Evolutionary conservation across 805 yeast species (phyloP), one percentile per base, ranked within the genome.

Genomic region (Cyberlindnera galapagoensis): DNA sequence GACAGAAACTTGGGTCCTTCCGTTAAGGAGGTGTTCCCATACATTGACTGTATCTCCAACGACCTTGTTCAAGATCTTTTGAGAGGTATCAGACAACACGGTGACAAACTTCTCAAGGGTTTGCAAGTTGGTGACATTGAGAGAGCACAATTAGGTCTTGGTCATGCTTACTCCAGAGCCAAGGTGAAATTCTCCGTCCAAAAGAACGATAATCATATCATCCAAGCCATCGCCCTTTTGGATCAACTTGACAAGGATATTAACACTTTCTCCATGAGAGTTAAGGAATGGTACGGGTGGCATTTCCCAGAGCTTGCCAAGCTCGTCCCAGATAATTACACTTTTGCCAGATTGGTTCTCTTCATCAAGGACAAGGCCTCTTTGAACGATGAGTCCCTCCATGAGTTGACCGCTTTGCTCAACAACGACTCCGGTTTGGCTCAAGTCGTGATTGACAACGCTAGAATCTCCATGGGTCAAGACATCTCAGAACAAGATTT

Each of bases 281-380:
- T 88, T 63, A 92, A 90, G 69, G 98, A 90, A 69, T 90, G 98
- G 98, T 90, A 90, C 65, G 97, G 98, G 47, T 90, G 98, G 98
- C 98, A 90, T 65, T 90, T 90, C 68, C 97, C 98, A 31, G 71
- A 90, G 49, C 75, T 92, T 54, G 98, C 94, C 59, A 96, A 92
- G 67, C 78, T 92, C 54, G 98, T 92, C 67, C 94, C 94, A 69
- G 98, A 92, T 60, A 82, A 92, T 63, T 92, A 92, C 71, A 88
- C 96, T 39, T 92, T 92, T 79, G 95, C 97, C 48, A 76, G 73
- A 59, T 72, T 90, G 43, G 84, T 86, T 40, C 65, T 86, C 42
- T 71, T 72, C 64, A 85, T 92, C 59, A 75, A 76, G 64, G 95
- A 92, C 68, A 92, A 92, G 69, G 69, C 87, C 35, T 73, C 84